These are phyloP conservation scores for Verbascum thapsus DNA, from an alignment of 257 asterid species.

Conservation along the genomic window DNA sequence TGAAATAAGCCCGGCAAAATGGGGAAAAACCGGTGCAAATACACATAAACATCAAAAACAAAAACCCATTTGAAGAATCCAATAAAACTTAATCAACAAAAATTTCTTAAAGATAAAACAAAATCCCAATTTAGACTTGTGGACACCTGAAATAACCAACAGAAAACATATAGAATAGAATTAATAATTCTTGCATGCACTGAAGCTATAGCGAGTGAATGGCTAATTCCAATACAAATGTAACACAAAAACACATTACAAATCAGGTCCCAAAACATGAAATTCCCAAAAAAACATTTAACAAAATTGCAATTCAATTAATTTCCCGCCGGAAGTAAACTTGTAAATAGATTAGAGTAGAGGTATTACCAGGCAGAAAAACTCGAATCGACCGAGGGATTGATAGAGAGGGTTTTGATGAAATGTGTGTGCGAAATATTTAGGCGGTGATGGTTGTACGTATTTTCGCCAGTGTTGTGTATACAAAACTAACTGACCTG, in stretches of 20 bases:
- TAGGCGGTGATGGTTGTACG: conserved; percentile 45
- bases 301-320: conserved; percentile 18
- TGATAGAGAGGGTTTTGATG: conserved; percentile 43
- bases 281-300: conserved; percentile 10
- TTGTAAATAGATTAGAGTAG: conserved; percentile 23
- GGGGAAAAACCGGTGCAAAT: conserved; percentile 22
- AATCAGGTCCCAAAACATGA: conserved; percentile 28
- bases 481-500: too few species aligned
- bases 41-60: conserved; percentile 20
- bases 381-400: conserved; percentile 30
- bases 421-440: conserved; percentile 36
- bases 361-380: conserved; percentile 29
- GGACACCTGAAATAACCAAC: not conserved
- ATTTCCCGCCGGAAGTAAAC: conserved; percentile 44
- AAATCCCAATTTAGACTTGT: conserved; percentile 30
- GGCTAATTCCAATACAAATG: conserved; percentile 27
- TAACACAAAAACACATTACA: conserved; percentile 26
- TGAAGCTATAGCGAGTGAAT: conserved; percentile 38
- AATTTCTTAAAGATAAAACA: not conserved
- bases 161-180: not conserved
- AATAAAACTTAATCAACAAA: not conserved
- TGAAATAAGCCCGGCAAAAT: conserved; percentile 17
- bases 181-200: conserved; percentile 45
- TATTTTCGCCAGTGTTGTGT: conserved; percentile 40
- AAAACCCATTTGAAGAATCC: conserved; percentile 25